Conservation (phyloP, 441 rosid species). For the Melastoma candidum region DNA sequence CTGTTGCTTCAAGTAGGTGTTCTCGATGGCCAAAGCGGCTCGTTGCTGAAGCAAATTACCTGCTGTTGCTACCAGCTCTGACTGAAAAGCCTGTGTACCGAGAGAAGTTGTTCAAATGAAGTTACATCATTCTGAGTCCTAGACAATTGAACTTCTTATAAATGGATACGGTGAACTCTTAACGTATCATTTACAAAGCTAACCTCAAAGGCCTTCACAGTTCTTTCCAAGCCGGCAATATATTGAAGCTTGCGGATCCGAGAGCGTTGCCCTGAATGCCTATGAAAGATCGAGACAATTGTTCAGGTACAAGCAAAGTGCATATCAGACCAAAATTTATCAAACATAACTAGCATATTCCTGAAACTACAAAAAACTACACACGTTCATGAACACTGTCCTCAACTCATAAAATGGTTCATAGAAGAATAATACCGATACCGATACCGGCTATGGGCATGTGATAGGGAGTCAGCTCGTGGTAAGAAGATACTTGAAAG, state of each 20-base stretch:
- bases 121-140: not conserved
- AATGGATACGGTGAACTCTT: not conserved
- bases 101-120: not conserved
- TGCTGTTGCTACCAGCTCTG: slow-evolving; percentile 48
- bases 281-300: slow-evolving; percentile 15
- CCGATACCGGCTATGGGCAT: no score
- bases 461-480: no score
- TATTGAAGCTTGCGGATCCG: slow-evolving; percentile 77
- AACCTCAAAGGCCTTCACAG: slow-evolving; percentile 58
- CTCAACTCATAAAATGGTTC: no score
- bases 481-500: no score
- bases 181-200: slow-evolving; percentile 1
- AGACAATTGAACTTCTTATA: not conserved
- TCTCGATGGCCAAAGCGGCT: slow-evolving; percentile 46
- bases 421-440: no score
- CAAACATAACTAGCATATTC: not conserved
- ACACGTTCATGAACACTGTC: no score
- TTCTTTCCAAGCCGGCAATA: slow-evolving; percentile 74
- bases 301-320: not conserved
- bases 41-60: slow-evolving; percentile 49
- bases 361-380: no score
- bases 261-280: slow-evolving; percentile 75
- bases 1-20: slow-evolving; percentile 50
- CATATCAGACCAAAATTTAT: not conserved
- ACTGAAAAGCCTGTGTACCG: slow-evolving; percentile 39